Evolutionary conservation across 2,329 filamentous ascomycete genomes (phyloP), one percentile per base, ranked within the genome.

Genomic region (Nannizziopsis arthrosporioides): DNA sequence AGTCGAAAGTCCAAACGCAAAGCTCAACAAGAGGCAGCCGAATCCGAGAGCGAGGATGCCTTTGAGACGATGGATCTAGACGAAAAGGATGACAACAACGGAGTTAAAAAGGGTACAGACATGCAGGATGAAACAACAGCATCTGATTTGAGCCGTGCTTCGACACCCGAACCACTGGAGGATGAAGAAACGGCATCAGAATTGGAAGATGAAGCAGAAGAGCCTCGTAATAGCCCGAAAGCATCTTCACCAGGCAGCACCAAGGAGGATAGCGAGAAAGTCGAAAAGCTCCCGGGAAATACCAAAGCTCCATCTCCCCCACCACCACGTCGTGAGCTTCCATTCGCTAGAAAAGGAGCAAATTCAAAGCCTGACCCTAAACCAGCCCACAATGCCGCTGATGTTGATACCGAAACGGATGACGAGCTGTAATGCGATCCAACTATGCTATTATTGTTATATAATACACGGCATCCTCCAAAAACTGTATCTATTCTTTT

Each of bases 321-420:
- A 12, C 70, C 70, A 10, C 68, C 68, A 1, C 61, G 59, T 39
- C 63, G 68, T 51, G 63, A 67, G 40, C 55, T 73, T 14, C 69
- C 69, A 0, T 72, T 72, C 53, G 50, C 53, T 1, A 61, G 55
- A 49, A 59, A 51, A 48, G 48, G 19, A 30, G 48, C 18, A 42
- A 54, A 36, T 46, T 34, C 22, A 5, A 49, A 48, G 37, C 15
- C 49, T 3, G 44, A 45, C 12, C 44, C 50, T 19, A 37, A 49
- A 40, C 45, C 22, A 30, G 48, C 47, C 11, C 50, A 55, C 19
- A 19, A 42, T 41, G 51, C 44, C 14, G 43, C 37, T 43, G 54
- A 52, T 30, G 52, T 45, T 5, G 61, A 60, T 44, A 59, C 51
- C 30, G 66, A 64, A 44, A 66, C 63, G 49, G 68, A 70, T 51